phyloP scores from a whole-genome alignment of 192 early-diverging fungal genomes.

The Umbelopsis vinacea region DNA sequence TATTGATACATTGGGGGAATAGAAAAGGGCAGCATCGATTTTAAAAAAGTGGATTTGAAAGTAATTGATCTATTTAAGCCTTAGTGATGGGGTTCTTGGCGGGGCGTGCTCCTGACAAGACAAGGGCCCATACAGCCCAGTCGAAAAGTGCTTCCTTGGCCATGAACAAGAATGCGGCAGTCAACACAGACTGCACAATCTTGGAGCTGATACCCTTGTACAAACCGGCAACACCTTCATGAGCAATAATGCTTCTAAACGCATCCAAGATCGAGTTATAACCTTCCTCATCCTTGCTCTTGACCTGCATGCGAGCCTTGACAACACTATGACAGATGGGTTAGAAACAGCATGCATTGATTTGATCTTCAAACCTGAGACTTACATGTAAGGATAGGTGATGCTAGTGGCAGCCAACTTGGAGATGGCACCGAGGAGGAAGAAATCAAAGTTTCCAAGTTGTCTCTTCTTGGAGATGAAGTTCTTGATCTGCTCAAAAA shows the following conservation, averaged over 20 bases:
- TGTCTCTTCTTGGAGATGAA: constrained; percentile 56
- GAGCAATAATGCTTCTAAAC: constrained; percentile 87
- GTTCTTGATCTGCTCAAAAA: constrained; percentile 93
- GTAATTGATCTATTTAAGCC: constrained; percentile 14
- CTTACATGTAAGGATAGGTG: constrained; percentile 98
- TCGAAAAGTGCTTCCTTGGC: constrained; percentile 82
- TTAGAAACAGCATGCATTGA: too few species aligned
- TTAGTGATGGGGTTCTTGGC: constrained; percentile 25
- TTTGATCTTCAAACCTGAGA: too few species aligned
- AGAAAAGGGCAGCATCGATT: background rate
- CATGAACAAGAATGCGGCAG: constrained; percentile 97
- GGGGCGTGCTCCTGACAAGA: constrained; percentile 40
- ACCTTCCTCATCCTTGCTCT: constrained; percentile 78
- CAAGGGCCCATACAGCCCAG: constrained; percentile 63
- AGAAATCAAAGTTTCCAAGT: constrained; percentile 88
- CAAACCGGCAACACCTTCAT: constrained; percentile 87
- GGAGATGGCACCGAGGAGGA: constrained; percentile 92
- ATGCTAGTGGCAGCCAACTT: constrained; percentile 94
- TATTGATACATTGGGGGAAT: background rate
- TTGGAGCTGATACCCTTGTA: constrained; percentile 95
- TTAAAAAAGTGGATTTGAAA: background rate
- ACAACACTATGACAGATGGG: constrained; percentile 60
- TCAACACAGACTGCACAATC: constrained; percentile 93
- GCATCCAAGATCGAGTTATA: constrained; percentile 88
- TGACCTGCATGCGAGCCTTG: constrained; percentile 98